Conservation (phyloP, 495 filamentous ascomycete species). For the Trypethelium eluteriae region DNA sequence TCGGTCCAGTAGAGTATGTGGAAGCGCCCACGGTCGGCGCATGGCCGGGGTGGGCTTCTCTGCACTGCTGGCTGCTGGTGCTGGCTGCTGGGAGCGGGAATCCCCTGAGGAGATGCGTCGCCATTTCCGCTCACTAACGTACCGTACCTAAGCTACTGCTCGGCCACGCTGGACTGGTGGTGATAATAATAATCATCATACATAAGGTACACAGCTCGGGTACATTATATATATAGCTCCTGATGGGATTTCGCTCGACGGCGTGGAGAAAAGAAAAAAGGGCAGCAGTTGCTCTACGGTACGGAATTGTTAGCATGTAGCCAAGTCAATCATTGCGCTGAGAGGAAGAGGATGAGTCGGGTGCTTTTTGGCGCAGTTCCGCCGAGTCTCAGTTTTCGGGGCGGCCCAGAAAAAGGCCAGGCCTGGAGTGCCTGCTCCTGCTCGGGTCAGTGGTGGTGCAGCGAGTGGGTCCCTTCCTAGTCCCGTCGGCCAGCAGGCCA, state of each 20-base stretch:
- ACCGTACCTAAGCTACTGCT: too few relatives aligned
- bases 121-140: too few relatives aligned
- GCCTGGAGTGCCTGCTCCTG: neutral
- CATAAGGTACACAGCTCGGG: too few relatives aligned
- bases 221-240: too few relatives aligned
- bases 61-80: neutral
- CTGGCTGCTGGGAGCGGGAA: neutral
- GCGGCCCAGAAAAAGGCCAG: neutral
- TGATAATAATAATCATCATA: too few relatives aligned
- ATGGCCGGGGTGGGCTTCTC: neutral
- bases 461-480: neutral
- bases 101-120: neutral
- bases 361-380: constrained; percentile 3
- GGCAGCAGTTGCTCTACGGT: too few relatives aligned
- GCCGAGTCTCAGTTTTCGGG: neutral
- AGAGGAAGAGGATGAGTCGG: neutral
- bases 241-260: too few relatives aligned
- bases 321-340: too few relatives aligned
- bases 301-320: too few relatives aligned
- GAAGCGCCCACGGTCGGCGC: neutral
- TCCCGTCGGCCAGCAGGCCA: too few relatives aligned
- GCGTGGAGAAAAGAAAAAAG: too few relatives aligned
- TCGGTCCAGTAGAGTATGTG: neutral
- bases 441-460: neutral
- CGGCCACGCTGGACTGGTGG: too few relatives aligned